Evolutionary conservation across 2,329 filamentous ascomycete species (phyloP).

Genomic region (Hypoxylon sp.): DNA sequence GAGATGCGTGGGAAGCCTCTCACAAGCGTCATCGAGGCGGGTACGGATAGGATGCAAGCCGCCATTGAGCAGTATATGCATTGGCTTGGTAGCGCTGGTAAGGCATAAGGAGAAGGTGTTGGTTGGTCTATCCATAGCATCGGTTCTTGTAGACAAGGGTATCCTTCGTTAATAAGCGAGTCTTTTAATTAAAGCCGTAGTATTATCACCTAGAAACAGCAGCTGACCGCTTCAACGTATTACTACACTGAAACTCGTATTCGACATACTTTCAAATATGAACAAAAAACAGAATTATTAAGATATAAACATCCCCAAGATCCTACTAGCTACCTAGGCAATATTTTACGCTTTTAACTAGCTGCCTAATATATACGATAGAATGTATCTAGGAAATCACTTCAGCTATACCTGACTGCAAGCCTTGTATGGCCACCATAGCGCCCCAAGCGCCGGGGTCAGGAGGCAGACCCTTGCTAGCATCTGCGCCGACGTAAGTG

Average conservation of each 20-base stretch:
- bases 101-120: constrained; percentile 51
- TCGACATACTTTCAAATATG: neutral
- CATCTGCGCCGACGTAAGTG: constrained; percentile 73
- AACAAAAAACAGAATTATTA: neutral
- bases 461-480: constrained; percentile 69
- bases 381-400: constrained; percentile 21
- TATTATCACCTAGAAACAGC: constrained; percentile 11
- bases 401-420: constrained; percentile 49
- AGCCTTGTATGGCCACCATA: constrained; percentile 67
- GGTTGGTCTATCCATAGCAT: neutral
- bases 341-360: constrained; percentile 6
- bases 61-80: constrained; percentile 64
- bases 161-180: constrained; percentile 20
- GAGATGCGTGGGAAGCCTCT: constrained; percentile 63
- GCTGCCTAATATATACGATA: neutral
- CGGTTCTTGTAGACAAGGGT: constrained; percentile 16
- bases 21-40: constrained; percentile 64
- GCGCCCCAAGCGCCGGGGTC: constrained; percentile 81
- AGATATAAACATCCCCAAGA: constrained; percentile 1
- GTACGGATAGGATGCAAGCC: constrained; percentile 63
- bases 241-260: neutral
- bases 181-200: neutral
- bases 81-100: constrained; percentile 63
- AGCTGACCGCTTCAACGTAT: constrained; percentile 1
- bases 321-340: neutral